A percentile compares a stretch with the other conserved stretches of the same genome.
Evolutionary conservation across 73 alveolate species (phyloP).

Genomic region (Stentor roeselii): DNA sequence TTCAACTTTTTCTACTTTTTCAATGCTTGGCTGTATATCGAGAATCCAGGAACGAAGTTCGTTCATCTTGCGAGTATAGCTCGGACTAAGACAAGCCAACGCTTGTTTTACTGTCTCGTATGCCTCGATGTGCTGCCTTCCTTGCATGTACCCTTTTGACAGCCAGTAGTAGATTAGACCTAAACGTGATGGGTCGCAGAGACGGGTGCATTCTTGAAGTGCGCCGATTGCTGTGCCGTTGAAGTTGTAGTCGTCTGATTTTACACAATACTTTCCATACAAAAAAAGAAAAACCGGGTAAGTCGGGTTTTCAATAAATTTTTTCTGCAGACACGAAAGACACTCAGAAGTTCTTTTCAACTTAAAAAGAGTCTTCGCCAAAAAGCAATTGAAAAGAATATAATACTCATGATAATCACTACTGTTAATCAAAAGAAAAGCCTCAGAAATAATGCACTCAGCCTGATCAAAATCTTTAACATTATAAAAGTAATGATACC

Average conservation of each 20-base stretch:
- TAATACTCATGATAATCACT: background rate
- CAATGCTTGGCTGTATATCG: background rate
- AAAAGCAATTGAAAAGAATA: background rate
- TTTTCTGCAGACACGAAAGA: background rate
- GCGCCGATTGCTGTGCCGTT: constrained; percentile 22
- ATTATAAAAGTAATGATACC: constrained; percentile 35
- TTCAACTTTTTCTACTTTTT: background rate
- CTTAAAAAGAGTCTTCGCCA: background rate
- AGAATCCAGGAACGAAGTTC: background rate
- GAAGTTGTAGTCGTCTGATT: background rate
- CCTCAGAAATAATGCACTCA: background rate
- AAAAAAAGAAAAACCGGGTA: background rate
- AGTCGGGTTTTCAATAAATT: constrained; percentile 15
- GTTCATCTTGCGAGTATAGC: background rate
- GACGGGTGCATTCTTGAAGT: background rate
- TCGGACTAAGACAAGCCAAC: background rate
- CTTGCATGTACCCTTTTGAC: constrained; percentile 1
- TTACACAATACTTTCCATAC: constrained; percentile 7
- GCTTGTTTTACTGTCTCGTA: background rate
- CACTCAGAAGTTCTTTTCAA: background rate
- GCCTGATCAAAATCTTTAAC: constrained; percentile 22
- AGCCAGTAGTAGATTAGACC: constrained; percentile 1
- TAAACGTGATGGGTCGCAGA: background rate
- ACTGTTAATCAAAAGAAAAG: background rate
- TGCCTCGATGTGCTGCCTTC: constrained; percentile 9